These are phyloP conservation scores for Naumovozyma castellii DNA, from an alignment of 805 yeast genomes.

Conservation along the genomic window DNA sequence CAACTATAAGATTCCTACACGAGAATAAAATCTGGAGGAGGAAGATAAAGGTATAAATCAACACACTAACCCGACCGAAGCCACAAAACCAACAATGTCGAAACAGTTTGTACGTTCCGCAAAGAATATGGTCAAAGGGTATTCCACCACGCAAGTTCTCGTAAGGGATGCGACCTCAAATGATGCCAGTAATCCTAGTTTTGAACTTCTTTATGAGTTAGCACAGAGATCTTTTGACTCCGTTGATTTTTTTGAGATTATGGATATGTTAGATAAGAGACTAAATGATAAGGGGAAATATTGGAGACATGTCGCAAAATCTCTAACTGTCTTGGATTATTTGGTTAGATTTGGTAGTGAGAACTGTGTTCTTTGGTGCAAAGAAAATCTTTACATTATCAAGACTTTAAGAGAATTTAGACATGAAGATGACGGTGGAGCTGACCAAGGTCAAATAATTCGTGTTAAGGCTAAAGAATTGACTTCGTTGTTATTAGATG, in stretches of 20 bases:
- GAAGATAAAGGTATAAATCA: too few relatives aligned
- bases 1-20: too few relatives aligned
- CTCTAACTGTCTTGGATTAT: slow-evolving; percentile 81
- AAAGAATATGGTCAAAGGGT: slow-evolving; percentile 72
- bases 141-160: slow-evolving; percentile 72
- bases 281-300: slow-evolving; percentile 92
- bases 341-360: slow-evolving; percentile 79
- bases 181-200: slow-evolving; percentile 76
- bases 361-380: slow-evolving; percentile 84
- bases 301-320: slow-evolving; percentile 93
- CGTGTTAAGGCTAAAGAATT: slow-evolving; percentile 87
- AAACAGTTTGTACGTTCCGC: slow-evolving; percentile 71
- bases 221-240: slow-evolving; percentile 62
- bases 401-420: slow-evolving; percentile 88
- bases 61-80: too few relatives aligned
- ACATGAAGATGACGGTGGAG: slow-evolving; percentile 63
- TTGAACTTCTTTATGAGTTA: slow-evolving; percentile 73
- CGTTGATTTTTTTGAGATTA: slow-evolving; percentile 73
- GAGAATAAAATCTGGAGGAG: too few relatives aligned
- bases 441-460: slow-evolving; percentile 81
- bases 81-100: slow-evolving; percentile 42
- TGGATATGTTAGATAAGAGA: slow-evolving; percentile 90
- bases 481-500: slow-evolving; percentile 69
- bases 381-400: slow-evolving; percentile 76
- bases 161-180: slow-evolving; percentile 91